Conservation (phyloP, 768 basidiomycete genomes). For the Flagelloscypha sp. region DNA sequence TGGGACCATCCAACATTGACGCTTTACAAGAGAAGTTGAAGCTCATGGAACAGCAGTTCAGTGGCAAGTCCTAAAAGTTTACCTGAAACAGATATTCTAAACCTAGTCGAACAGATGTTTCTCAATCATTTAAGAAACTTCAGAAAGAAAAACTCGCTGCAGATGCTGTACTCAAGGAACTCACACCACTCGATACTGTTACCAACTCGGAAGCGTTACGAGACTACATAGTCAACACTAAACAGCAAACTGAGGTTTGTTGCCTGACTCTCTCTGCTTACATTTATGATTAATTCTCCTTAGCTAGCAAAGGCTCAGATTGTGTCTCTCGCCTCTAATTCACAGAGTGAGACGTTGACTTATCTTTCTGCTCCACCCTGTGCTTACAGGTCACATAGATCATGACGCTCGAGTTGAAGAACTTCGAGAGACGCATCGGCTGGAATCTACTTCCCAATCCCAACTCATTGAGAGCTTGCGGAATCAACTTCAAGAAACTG, state of each 20-base stretch:
- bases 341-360: conserved; percentile 49
- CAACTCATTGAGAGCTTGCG: conserved; percentile 66
- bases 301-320: conserved; percentile 75
- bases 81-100: conserved; percentile 3
- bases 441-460: conserved; percentile 73
- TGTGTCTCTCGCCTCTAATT: conserved; percentile 60
- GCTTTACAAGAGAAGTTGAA: conserved; percentile 56
- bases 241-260: conserved; percentile 63
- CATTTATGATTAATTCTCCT: conserved; percentile 1
- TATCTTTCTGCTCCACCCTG: not conserved
- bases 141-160: conserved; percentile 65
- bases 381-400: conserved; percentile 34
- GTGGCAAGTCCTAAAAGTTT: conserved; percentile 36
- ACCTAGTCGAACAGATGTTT: conserved; percentile 76
- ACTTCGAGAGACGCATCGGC: conserved; percentile 71
- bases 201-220: conserved; percentile 59
- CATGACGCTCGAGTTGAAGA: conserved; percentile 83
- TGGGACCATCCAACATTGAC: conserved; percentile 43
- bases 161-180: conserved; percentile 58
- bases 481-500: conserved; percentile 59
- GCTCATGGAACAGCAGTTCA: conserved; percentile 69
- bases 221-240: conserved; percentile 62
- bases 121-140: conserved; percentile 66
- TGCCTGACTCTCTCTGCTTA: not conserved
- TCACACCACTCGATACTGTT: conserved; percentile 63